These are phyloP conservation scores for Hapsidospora chrysogenum DNA, from an alignment of 495 filamentous ascomycete genomes.

Conservation along the genomic window DNA sequence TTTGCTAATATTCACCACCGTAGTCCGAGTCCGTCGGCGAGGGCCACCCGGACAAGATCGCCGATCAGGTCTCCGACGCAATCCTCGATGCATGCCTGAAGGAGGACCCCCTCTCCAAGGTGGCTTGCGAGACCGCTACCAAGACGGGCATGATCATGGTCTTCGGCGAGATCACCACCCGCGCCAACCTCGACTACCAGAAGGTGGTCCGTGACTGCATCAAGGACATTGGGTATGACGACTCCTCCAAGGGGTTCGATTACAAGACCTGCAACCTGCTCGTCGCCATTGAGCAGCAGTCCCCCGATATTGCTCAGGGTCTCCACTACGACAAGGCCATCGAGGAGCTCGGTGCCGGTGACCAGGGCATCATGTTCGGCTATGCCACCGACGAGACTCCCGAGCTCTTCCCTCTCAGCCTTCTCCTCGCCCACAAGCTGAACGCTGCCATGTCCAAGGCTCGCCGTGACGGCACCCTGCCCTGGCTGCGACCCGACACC, in stretches of 20 bases:
- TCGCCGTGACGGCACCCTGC: slow-evolving; percentile 68
- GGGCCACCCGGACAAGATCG: slow-evolving; percentile 96
- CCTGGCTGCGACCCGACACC: slow-evolving; percentile 94
- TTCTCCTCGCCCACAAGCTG: slow-evolving; percentile 87
- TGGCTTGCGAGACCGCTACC: slow-evolving; percentile 96
- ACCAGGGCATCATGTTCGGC: slow-evolving; percentile 99
- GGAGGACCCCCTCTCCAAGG: slow-evolving; percentile 93
- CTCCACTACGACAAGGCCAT: slow-evolving; percentile 92
- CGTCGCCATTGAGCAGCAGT: slow-evolving; percentile 98
- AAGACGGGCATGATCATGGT: slow-evolving; percentile 99
- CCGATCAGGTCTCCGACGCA: slow-evolving; percentile 96
- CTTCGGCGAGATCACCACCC: slow-evolving; percentile 98
- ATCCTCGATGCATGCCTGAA: slow-evolving; percentile 93
- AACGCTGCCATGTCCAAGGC: slow-evolving; percentile 84
- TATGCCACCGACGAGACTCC: slow-evolving; percentile 99
- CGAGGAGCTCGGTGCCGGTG: slow-evolving; percentile 95
- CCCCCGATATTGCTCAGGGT: slow-evolving; percentile 95
- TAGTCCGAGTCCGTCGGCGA: slow-evolving; percentile 94
- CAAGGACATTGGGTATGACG: slow-evolving; percentile 97
- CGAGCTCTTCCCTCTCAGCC: slow-evolving; percentile 84
- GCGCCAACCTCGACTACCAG: slow-evolving; percentile 90
- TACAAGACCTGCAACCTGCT: slow-evolving; percentile 99
- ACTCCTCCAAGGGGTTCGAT: slow-evolving; percentile 95
- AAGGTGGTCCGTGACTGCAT: slow-evolving; percentile 88
- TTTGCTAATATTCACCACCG: slow-evolving; percentile 8